phyloP scores from a whole-genome alignment of 202 grass and related monocot species.

The Thinopyrum obtusiflorum region DNA sequence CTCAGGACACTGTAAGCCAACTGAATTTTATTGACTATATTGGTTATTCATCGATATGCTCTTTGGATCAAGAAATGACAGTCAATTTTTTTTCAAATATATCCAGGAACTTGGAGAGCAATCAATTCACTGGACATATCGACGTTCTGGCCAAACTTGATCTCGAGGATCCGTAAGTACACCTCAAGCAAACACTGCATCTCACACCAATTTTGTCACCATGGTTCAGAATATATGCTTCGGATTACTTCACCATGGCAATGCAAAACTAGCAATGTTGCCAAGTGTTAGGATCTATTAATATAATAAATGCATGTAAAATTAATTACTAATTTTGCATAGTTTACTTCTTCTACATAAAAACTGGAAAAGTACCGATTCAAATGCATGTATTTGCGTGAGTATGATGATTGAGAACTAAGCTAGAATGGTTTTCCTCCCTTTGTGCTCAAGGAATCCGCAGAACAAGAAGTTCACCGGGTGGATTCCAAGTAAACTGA shows the following conservation, averaged over 20 bases:
- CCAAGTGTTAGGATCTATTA: too few relatives aligned
- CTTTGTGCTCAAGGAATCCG: slow-evolving; percentile 66
- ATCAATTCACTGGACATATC: slow-evolving; percentile 84
- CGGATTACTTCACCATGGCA: neutral
- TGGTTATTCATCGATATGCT: too few relatives aligned
- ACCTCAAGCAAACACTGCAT: slow-evolving; percentile 19
- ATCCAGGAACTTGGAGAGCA: slow-evolving; percentile 78
- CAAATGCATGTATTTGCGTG: neutral
- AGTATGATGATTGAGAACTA: slow-evolving; percentile 22
- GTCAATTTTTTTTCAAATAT: slow-evolving; percentile 23
- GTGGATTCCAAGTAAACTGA: slow-evolving; percentile 85
- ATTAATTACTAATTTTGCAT: neutral
- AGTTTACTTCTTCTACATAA: neutral
- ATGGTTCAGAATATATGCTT: neutral
- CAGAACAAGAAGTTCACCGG: slow-evolving; percentile 90
- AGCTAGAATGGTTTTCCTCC: slow-evolving; percentile 35
- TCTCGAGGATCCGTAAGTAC: slow-evolving; percentile 83
- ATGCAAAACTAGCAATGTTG: neutral
- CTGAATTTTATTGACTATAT: too few relatives aligned
- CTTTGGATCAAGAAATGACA: slow-evolving; percentile 23
- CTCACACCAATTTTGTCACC: neutral
- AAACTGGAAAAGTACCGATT: neutral
- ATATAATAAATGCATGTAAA: neutral
- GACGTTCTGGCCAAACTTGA: slow-evolving; percentile 69
- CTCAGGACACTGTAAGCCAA: slow-evolving; percentile 79